A percentile compares a stretch with the other conserved stretches of the same genome.
Conservation (phyloP, 768 basidiomycete species). For the Pleurotus eryngii region DNA sequence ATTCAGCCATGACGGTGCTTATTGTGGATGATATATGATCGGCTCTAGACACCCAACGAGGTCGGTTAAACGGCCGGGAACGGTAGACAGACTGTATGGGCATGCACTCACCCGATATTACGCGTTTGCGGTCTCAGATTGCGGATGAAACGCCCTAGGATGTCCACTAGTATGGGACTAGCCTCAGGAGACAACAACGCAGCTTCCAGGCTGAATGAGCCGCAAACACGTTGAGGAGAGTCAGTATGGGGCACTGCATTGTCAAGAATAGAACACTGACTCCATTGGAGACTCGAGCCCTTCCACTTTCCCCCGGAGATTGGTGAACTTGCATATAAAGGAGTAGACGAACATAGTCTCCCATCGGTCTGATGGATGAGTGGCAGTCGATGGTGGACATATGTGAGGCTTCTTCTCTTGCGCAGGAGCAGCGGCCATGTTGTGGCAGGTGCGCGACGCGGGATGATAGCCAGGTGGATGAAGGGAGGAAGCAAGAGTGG, state of each 20-base stretch:
- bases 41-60: constrained; percentile 45
- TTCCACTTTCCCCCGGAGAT: constrained; percentile 70
- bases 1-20: constrained; percentile 64
- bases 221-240: background rate
- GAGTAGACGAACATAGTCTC: constrained; percentile 83
- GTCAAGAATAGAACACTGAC: constrained; percentile 45
- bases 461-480: constrained; percentile 24
- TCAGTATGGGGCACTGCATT: constrained; percentile 9
- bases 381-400: constrained; percentile 60
- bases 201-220: constrained; percentile 63
- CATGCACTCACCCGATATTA: constrained; percentile 75
- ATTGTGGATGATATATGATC: constrained; percentile 83
- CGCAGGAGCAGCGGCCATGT: constrained; percentile 29
- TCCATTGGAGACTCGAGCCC: constrained; percentile 81
- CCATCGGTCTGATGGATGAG: constrained; percentile 81
- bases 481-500: constrained; percentile 28
- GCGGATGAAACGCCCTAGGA: constrained; percentile 73
- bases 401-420: constrained; percentile 40
- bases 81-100: constrained; percentile 23
- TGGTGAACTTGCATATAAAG: constrained; percentile 82
- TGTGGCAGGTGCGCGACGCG: constrained; percentile 34
- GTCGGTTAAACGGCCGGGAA: constrained; percentile 29
- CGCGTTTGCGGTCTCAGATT: constrained; percentile 86
- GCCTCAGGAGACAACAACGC: constrained; percentile 71
- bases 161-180: constrained; percentile 66